These are phyloP conservation scores for Jaminaea rosea DNA, from an alignment of 1,284 basidiomycete genomes.

Conservation along the genomic window DNA sequence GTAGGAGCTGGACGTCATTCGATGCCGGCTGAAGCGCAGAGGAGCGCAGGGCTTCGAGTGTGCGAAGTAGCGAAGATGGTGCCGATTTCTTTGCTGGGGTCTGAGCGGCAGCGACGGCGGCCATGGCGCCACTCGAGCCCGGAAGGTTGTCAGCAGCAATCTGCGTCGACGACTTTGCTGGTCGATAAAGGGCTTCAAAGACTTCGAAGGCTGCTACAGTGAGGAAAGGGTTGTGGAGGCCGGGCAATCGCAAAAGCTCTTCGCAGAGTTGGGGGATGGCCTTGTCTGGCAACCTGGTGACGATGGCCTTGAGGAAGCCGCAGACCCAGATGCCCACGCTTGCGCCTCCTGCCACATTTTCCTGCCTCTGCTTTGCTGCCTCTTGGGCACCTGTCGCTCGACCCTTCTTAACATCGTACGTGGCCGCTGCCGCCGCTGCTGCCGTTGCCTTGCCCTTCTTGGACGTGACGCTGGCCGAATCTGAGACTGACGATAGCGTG, in stretches of 20 bases:
- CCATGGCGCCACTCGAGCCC: background rate
- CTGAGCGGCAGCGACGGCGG: background rate
- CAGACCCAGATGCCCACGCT: slow-evolving; percentile 41
- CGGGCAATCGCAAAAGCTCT: slow-evolving; percentile 31
- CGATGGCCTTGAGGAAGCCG: slow-evolving; percentile 34
- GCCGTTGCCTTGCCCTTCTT: slow-evolving; percentile 56
- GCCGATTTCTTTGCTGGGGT: background rate
- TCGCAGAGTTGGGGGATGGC: slow-evolving; percentile 16
- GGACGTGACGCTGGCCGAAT: slow-evolving; percentile 55
- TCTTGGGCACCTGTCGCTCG: slow-evolving; percentile 35
- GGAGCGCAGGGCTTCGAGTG: slow-evolving; percentile 31
- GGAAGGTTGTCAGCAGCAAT: background rate
- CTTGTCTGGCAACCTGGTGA: slow-evolving; percentile 23
- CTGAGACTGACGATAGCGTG: slow-evolving; percentile 61
- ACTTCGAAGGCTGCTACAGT: slow-evolving; percentile 41
- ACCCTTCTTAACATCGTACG: slow-evolving; percentile 38
- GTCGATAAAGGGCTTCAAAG: slow-evolving; percentile 40
- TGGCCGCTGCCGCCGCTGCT: slow-evolving; percentile 16
- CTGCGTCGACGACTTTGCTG: slow-evolving; percentile 1
- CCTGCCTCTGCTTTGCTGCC: slow-evolving; percentile 28
- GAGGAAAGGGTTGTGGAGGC: slow-evolving; percentile 41
- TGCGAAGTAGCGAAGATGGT: slow-evolving; percentile 7
- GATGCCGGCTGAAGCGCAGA: slow-evolving; percentile 23
- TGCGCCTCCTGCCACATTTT: slow-evolving; percentile 27
- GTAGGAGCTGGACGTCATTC: slow-evolving; percentile 38